These are phyloP conservation scores for Deinandra increscens DNA, from an alignment of 129 eudicot species.

Conservation along the genomic window DNA sequence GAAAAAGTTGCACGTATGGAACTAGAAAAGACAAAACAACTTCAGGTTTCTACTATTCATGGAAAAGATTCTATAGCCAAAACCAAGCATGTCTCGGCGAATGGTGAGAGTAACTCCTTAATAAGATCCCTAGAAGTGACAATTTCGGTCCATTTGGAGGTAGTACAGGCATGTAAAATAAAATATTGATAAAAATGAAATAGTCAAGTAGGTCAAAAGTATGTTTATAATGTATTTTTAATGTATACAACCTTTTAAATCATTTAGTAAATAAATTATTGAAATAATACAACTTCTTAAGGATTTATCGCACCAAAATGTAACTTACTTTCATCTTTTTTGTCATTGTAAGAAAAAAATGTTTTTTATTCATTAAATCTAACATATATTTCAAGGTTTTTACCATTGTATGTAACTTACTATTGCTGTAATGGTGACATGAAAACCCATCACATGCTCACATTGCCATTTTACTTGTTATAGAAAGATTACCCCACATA, in stretches of 20 bases:
- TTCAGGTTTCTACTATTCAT: constrained; percentile 41
- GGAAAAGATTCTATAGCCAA: constrained; percentile 49
- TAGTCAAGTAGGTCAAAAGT: neutral
- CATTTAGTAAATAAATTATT: neutral
- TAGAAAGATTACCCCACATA: no score
- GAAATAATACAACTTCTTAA: neutral
- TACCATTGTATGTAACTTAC: neutral
- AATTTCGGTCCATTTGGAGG: neutral
- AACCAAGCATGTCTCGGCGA: constrained; percentile 49
- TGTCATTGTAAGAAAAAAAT: neutral
- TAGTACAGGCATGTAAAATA: neutral
- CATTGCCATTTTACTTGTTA: no score
- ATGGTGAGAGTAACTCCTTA: constrained; percentile 46
- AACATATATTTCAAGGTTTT: neutral
- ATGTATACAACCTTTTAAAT: neutral
- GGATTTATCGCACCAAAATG: neutral
- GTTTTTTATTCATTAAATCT: neutral
- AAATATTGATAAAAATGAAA: neutral
- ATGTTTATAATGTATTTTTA: neutral
- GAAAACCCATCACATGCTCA: no score
- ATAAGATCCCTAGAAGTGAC: neutral
- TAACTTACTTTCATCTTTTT: neutral
- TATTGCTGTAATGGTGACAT: no score
- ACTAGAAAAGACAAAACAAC: constrained; percentile 61
- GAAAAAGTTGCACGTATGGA: constrained; percentile 79